Conservation (phyloP, 2,329 filamentous ascomycete species). For the Penicillium psychrosexuale region DNA sequence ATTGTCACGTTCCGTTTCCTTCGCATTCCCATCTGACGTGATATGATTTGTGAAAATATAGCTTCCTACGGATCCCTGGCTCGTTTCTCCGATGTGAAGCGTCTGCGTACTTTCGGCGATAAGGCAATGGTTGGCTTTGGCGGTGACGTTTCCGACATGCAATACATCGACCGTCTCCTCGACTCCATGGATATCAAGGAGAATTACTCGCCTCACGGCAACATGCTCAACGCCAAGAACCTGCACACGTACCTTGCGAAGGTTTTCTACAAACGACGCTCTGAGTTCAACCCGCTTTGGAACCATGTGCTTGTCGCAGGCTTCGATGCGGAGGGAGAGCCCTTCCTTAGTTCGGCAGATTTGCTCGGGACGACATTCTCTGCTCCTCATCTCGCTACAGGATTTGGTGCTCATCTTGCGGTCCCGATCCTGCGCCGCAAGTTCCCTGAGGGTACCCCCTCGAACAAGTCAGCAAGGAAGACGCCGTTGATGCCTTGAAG, state of each 20-base stretch:
- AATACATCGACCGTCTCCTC: slow-evolving; percentile 90
- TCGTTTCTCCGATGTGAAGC: slow-evolving; percentile 94
- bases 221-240: slow-evolving; percentile 79
- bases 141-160: slow-evolving; percentile 98
- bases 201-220: slow-evolving; percentile 64
- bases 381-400: slow-evolving; percentile 83
- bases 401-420: slow-evolving; percentile 88
- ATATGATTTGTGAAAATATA: slow-evolving; percentile 36
- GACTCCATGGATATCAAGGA: slow-evolving; percentile 82
- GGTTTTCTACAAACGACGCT: slow-evolving; percentile 91
- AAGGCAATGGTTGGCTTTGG: slow-evolving; percentile 87
- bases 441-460: slow-evolving; percentile 78
- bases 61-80: slow-evolving; percentile 97
- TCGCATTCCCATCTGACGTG: background rate
- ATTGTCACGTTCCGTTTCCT: background rate
- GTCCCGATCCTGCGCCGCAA: slow-evolving; percentile 83
- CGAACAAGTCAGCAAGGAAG: slow-evolving; percentile 67
- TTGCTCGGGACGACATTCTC: slow-evolving; percentile 89
- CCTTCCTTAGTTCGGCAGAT: slow-evolving; percentile 89
- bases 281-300: slow-evolving; percentile 96
- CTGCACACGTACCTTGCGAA: slow-evolving; percentile 95
- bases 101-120: slow-evolving; percentile 82
- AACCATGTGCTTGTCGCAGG: slow-evolving; percentile 91
- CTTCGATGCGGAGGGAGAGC: slow-evolving; percentile 71
- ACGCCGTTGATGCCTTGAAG: slow-evolving; percentile 76